A percentile compares a stretch with the other conserved stretches of the same genome.
Evolutionary conservation across 2,329 filamentous ascomycete genomes (phyloP).

Genomic region (Hypoxylon sp.): DNA sequence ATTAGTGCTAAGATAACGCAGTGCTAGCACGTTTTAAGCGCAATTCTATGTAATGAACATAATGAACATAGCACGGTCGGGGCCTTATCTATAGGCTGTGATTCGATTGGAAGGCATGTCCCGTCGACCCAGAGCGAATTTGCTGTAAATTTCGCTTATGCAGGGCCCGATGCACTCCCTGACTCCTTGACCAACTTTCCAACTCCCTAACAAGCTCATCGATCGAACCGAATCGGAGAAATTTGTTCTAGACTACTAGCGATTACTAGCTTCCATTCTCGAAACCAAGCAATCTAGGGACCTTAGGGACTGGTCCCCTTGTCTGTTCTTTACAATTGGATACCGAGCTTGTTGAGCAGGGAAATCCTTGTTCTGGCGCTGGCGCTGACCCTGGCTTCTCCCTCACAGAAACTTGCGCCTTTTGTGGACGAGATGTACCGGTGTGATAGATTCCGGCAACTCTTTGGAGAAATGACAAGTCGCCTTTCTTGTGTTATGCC

Average conservation of each 20-base stretch:
- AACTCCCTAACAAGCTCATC: conserved; percentile 13
- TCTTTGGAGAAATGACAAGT: conserved; percentile 32
- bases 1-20: conserved; percentile 36
- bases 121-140: background rate
- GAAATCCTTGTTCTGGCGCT: conserved; percentile 22
- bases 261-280: background rate
- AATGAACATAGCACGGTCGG: background rate
- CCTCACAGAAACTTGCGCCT: background rate
- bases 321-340: conserved; percentile 14
- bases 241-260: conserved; percentile 27
- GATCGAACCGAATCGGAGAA: conserved; percentile 38
- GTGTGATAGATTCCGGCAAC: conserved; percentile 9
- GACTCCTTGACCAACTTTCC: conserved; percentile 23
- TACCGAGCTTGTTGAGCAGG: conserved; percentile 8
- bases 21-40: conserved; percentile 31
- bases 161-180: conserved; percentile 21
- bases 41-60: conserved; percentile 9
- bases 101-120: conserved; percentile 20
- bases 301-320: conserved; percentile 6
- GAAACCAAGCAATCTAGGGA: background rate
- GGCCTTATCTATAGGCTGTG: conserved; percentile 11
- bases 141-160: conserved; percentile 40
- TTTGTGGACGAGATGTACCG: conserved; percentile 22
- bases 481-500: conserved; percentile 31
- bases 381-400: conserved; percentile 3